Conservation (phyloP, 495 filamentous ascomycete species). For the Penicillium daleae region DNA sequence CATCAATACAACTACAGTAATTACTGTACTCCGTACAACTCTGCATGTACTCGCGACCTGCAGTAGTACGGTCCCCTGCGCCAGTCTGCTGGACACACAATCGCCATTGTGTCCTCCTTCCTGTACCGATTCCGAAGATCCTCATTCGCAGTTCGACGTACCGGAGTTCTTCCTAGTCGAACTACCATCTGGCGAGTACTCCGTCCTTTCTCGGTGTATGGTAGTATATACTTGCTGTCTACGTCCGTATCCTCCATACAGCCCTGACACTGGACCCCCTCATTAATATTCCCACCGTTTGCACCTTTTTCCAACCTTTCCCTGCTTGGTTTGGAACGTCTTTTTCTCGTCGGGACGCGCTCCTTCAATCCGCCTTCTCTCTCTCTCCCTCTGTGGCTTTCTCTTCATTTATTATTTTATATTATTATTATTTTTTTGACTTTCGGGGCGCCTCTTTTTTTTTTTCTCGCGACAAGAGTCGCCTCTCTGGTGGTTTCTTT, state of each 20-base stretch:
- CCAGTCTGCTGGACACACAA: not conserved
- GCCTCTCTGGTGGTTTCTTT: constrained; percentile 16
- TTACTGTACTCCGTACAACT: not conserved
- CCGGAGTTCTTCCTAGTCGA: not conserved
- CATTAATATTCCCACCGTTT: not conserved
- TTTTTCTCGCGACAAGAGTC: constrained; percentile 16
- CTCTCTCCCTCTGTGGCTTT: constrained; percentile 15
- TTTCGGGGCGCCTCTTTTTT: constrained; percentile 23
- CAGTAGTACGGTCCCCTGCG: not conserved
- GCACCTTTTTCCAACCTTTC: not conserved
- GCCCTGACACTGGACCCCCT: not conserved
- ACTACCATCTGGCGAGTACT: not conserved
- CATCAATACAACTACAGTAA: too few relatives aligned
- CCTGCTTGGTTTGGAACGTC: not conserved
- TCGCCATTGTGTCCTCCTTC: not conserved
- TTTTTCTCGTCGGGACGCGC: not conserved
- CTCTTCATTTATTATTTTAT: constrained; percentile 16
- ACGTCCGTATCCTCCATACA: not conserved
- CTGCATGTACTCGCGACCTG: not conserved
- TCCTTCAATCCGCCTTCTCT: not conserved
- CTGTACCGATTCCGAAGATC: not conserved
- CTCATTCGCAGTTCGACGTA: not conserved
- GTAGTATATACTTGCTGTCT: too few relatives aligned
- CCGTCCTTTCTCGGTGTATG: not conserved
- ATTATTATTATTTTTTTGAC: constrained; percentile 16